Percentiles rank a stretch among this genome's conserved stretches.
Conservation (phyloP, 306 rosid species). For the Lagenaria siceraria region DNA sequence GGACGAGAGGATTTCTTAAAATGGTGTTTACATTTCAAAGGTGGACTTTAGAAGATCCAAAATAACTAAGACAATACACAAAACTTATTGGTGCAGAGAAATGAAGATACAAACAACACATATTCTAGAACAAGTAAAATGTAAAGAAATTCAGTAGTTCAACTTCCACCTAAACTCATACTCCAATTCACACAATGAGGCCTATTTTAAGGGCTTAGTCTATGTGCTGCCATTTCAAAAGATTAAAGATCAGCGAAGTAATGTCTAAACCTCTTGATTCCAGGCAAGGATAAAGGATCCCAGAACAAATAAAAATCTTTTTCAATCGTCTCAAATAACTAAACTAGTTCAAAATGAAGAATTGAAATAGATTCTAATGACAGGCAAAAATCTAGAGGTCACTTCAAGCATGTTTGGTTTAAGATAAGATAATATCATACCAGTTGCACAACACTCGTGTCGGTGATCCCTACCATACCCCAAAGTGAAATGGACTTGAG, state of each 20-base stretch:
- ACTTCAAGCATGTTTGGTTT: neutral
- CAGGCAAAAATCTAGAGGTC: too few relatives aligned
- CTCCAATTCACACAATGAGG: too few relatives aligned
- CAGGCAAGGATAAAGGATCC: too few relatives aligned
- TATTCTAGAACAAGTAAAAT: neutral
- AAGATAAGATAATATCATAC: constrained; percentile 22
- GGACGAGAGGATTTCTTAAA: neutral
- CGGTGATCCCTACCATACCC: constrained; percentile 89
- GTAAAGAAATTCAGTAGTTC: neutral
- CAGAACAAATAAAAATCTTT: too few relatives aligned
- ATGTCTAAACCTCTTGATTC: too few relatives aligned
- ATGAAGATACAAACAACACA: neutral
- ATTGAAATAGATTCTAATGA: too few relatives aligned
- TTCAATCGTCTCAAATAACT: neutral
- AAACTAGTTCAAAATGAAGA: neutral
- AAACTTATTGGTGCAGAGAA: neutral
- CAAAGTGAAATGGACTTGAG: constrained; percentile 81
- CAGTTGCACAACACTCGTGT: constrained; percentile 72
- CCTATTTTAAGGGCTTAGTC: too few relatives aligned
- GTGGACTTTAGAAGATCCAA: too few relatives aligned
- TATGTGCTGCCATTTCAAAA: too few relatives aligned
- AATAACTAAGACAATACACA: neutral
- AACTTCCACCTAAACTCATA: neutral
- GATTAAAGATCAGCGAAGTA: too few relatives aligned
- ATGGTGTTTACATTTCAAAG: neutral